Base-by-base conservation (phyloP, 208 protist genomes). In the Lotmaria passim region DNA sequence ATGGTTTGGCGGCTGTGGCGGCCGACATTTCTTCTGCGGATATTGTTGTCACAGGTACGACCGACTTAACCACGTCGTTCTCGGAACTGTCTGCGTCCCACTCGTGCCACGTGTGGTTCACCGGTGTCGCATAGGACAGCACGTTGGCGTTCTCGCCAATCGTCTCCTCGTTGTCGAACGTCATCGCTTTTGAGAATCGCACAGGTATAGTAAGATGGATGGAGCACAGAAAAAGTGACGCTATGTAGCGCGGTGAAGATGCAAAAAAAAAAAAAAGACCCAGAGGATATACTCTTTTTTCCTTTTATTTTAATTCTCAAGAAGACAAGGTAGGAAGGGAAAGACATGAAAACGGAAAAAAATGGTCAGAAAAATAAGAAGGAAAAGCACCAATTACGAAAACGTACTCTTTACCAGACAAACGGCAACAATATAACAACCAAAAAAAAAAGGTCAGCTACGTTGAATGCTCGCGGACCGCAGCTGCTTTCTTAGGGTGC, bases 51-150 rank as follows among this genome's bases (percentile, higher is more conserved):
- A n/a, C 1, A 23, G 50, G 15, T 10, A n/a, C 14, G 28, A 36
- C 8, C 23, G 46, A 30, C 23, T 30, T 58, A 3, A 43, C 52
- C 30, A 33, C 15, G 21, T 43, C 52, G 10, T 43, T 6, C 30
- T 58, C 52, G 52, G 52, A 58, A 19, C 24, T 28, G 52, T 58
- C 52, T 17, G 38, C 52, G 52, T 58, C 52, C 52, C 52, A 58
- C 52, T 43, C 43, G 52, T 58, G 43, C 52, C 52, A 58, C 52
- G 52, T 58, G 33, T 26, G 11, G 52, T 17, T 44, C 3, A 15
- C 8, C 19, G 52, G 52, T 2, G 33, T 17, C 19, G 52, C 52
- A 26, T 43, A 58, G n/a, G 21, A 38, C 2, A 19, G 33, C 4
- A 38, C 52, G 52, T 23, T 3, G 10, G 52, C 43, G 19, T 17